Base-by-base conservation (phyloP, 192 early-diverging fungal genomes). In the Entomortierella chlamydospora region DNA sequence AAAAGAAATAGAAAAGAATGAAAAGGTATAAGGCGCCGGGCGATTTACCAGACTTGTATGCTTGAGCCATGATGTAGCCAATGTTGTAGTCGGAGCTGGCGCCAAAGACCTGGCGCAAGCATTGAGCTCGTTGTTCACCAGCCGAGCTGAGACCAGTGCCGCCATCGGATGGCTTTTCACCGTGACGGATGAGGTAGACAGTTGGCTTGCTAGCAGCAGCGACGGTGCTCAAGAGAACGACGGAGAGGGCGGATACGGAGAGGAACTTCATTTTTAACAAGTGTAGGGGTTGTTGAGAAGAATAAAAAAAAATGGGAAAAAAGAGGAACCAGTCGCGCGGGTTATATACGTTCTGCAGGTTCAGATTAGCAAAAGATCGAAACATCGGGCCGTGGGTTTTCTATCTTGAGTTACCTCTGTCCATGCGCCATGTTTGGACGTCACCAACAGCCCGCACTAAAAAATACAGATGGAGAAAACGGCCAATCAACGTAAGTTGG, bases 131-230 rank as follows among this genome's bases (percentile, higher is more conserved):
- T 39, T 66, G 52, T 29, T 42, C 54, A 66, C 64, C 64, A 66
- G 34, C 42, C 29, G 64, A 31, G 34, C 64, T 66, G 53, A 66
- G 64, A 43, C 64, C 64, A 31, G 29, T 39, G 54, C 64, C 56
- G 37, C 64, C 64, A 66, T 66, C 64, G 22, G 64, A 66, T 42
- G 64, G 64, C 26, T 66, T 66, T 66, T 66, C 64, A 43, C 64
- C 64, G 26, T 66, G 64, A 42, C 64, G 64, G 42, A 66, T 66
- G 42, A 66, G 64, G 64, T 66, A 66, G 42, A 66, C 64, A 26
- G 64, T 66, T 20, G 64, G 64, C 64, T 42, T 66, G 63, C 22
- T 37, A 66, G 53, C 25, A 39, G 64, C 41, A 37, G 29, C 64
- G 42, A 66, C 39, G 42, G 64, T 33, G 64, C 64, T 39, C 34